Base-by-base conservation (phyloP, 2,329 filamentous ascomycete genomes). In the Nemania serpens region DNA sequence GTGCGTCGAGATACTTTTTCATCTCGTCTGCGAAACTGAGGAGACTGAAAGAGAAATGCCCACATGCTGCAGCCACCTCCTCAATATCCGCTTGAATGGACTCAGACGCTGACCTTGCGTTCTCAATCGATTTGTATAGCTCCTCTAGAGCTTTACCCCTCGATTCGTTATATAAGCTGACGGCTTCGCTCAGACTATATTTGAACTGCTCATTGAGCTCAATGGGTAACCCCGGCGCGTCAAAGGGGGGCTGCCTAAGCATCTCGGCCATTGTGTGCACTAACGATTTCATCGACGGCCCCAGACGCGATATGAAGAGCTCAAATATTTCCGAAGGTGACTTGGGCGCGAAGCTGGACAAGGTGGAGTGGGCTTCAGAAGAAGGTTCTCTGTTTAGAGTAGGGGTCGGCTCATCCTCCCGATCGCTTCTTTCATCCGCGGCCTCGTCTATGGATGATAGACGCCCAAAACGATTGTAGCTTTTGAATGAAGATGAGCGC, bases 31-130 rank as follows among this genome's bases (percentile, higher is more conserved):
- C 93, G 71, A 98, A 94, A 67, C 95, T 91, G 64, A 95, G 86
- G 25, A 99, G 80, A 45, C 91, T 96, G 73, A 95, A 97, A 72
- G 91, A 94, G 73, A 98, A 99, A 75, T 98, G 93, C 0, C 95
- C 94, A 71, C 95, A 99, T 58, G 93, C 96, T n/a, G 95, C 94
- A 42, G 94, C 93, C 11, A 98, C 93, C 75, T 99, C 95, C 74
- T 99, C 95, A 59, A 97, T 93, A 74, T 98, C 95, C 2, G 94
- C 95, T 71, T 96, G 89, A 9, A 94, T 84, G 63, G 90, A 89
- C 54, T 91, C 83, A 0, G 89, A 88, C 43, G 87, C 84, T 2
- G 87, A 80, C 59, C 86, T 86, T 11, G 85, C 86, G 41, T 93
- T 81, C 68, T 93, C 88, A 62, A 93, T 92, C 53, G 85, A 90